Evolutionary conservation across 164 flowering plant genomes (phyloP), one percentile per base, ranked within the genome.

Genomic region (Tinospora cordifolia): DNA sequence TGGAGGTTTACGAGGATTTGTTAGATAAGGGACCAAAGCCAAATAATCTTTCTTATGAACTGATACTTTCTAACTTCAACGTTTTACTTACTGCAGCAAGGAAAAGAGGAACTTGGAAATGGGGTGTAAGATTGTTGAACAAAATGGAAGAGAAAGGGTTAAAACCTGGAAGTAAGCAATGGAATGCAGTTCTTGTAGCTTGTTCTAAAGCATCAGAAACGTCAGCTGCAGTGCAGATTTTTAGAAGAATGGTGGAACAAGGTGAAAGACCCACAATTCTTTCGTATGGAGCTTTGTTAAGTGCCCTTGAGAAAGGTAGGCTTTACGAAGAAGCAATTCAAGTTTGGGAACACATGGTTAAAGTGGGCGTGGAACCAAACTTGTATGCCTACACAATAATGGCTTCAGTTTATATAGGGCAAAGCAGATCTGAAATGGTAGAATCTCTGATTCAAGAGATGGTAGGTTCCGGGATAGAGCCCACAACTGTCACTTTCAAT

Each of bases 161-260:
- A 19, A 95, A 85, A 78, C 93, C 91, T 3, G 83, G 94, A 67
- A 86, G 86, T 74, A 80, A 84, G 71, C 91, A 91, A 62, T 95
- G 99, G 99, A 90, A 95, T 80, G 86, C 99, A 19, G 98, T 91
- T 69, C 98, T 95, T 75, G 74, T 90, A 44, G 97, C 99, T 22
- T 95, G 99, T 77, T 92, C 99, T 11, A 92, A 86, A 77, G 92
- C 99, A 64, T 83, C 96, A 22, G 97, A 92, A 79, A 79, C 94
- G 67, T 65, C 89, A 26, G 96, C 94, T 30, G 97, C 98, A 8
- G 87, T 92, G 66, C 83, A 90, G 71, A 84, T 92, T 62, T 95
- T 95, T 66, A 87, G 67, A 69, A 82, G 93, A 74, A 95, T 95
- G 99, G 84, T 92, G 22, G 94, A 91, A 46, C 77, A 85, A 68